Conservation (phyloP, 805 yeast species). For the Hanseniaspora clermontiae region DNA sequence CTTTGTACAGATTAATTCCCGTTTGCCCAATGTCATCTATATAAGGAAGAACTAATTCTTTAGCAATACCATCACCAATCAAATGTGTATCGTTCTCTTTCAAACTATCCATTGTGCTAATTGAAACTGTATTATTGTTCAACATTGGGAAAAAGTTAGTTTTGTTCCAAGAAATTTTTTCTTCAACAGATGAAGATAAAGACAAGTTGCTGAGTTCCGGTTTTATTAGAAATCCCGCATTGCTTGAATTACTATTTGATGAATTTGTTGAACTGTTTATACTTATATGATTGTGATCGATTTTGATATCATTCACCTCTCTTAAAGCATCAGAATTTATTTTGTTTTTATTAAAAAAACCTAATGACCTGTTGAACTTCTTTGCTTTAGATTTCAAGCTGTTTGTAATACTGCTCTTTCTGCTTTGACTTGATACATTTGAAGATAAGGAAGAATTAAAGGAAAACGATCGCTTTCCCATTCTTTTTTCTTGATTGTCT, state of each 20-base stretch:
- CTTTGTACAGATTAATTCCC: conserved; percentile 22
- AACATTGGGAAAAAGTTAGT: neutral
- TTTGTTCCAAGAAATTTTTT: neutral
- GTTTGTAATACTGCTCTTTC: neutral
- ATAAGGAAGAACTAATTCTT: neutral
- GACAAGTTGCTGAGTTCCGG: conserved; percentile 1
- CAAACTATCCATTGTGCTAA: neutral
- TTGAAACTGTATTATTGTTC: neutral
- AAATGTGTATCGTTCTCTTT: neutral
- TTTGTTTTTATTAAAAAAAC: neutral
- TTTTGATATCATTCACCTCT: neutral
- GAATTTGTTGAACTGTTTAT: neutral
- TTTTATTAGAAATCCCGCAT: neutral
- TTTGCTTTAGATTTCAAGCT: neutral
- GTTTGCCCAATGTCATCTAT: neutral
- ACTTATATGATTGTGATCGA: neutral
- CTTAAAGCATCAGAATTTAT: neutral
- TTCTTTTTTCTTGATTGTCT: neutral
- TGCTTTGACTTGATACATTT: neutral
- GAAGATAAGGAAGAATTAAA: neutral
- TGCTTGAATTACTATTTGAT: neutral
- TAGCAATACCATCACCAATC: neutral
- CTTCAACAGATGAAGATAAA: neutral
- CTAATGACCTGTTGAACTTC: neutral
- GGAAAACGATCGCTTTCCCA: neutral